Evolutionary conservation across 2,329 filamentous ascomycete genomes (phyloP).

Genomic region (Cercospora zeina): DNA sequence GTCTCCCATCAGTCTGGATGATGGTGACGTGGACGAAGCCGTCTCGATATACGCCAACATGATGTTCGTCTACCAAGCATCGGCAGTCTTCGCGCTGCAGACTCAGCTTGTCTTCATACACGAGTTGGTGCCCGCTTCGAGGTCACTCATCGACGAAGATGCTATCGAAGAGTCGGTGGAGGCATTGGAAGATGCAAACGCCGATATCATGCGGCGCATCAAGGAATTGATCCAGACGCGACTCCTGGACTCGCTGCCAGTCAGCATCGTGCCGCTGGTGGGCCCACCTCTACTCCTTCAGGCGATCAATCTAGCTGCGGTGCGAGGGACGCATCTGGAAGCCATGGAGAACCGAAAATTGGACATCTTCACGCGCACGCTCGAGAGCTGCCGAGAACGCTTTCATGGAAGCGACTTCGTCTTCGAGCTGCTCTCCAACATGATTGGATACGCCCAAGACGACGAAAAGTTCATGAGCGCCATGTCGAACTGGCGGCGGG

Average conservation of each 20-base stretch:
- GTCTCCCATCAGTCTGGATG: conserved; percentile 27
- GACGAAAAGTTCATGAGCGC: conserved; percentile 27
- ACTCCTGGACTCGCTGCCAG: conserved; percentile 25
- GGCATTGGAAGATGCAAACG: conserved; percentile 25
- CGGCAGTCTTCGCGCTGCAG: conserved; percentile 26
- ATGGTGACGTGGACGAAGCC: conserved; percentile 23
- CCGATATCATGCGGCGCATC: conserved; percentile 24
- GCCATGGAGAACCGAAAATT: conserved; percentile 22
- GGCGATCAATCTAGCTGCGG: conserved; percentile 28
- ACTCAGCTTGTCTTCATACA: conserved; percentile 28
- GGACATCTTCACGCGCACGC: conserved; percentile 27
- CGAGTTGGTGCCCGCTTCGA: conserved; percentile 22
- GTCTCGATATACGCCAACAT: conserved; percentile 29
- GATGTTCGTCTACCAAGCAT: conserved; percentile 28
- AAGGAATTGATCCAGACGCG: conserved; percentile 28
- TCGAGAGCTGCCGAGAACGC: conserved; percentile 23
- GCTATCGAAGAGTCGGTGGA: conserved; percentile 25
- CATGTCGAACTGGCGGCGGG: conserved; percentile 25
- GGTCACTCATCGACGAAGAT: conserved; percentile 18
- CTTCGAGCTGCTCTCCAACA: conserved; percentile 24
- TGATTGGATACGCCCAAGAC: conserved; percentile 28
- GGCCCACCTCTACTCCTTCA: conserved; percentile 25
- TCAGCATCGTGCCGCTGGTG: conserved; percentile 23
- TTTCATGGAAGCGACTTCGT: conserved; percentile 28
- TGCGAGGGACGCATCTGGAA: conserved; percentile 25